Base-by-base conservation (phyloP, 164 flowering plant species). In the Tinospora cordifolia region DNA sequence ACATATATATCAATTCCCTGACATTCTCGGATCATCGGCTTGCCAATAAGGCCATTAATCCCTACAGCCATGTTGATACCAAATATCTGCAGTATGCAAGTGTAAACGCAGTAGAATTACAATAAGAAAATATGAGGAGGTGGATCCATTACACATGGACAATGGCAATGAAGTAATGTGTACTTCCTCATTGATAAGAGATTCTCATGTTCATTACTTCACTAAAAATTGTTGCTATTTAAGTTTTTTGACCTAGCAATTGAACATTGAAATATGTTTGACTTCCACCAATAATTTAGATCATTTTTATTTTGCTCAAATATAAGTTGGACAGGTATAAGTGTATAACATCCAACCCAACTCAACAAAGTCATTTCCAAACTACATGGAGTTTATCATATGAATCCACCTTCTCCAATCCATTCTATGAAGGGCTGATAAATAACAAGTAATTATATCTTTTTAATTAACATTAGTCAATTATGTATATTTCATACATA, bases 21-120 rank as follows among this genome's bases (percentile, higher is more conserved):
- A 60, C 87, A 88, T 77, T 88, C 93, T 36, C 84, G 86, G 54
- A 95, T 89, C 96, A 95, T 87, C 63, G 96, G 90, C 71, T 87
- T 88, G 58, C 97, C 97, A 10, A 90, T 11, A 72, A 71, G 68
- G 67, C 92, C 97, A 81, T 87, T 78, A 14, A 90, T 81, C 75
- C 97, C 98, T 0, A 95, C 87, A 63, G 90, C 84, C 98, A 95
- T 84, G 82, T 95, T 95, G 72, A 95, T 82, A 65, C 98, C 99
- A 54, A 85, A 73, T 74, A 95, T 85, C 99, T 95, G 89, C 77
- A 82, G 59, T 65, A 63, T 49, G 46, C 30, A 68, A 30, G 69
- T 25, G 19, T 34, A 26, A 34, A 41, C 60, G 46, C 22, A 60
- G 10, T 11, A 57, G 19, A 27, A 64, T 30, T 30, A 30, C 36